Evolutionary conservation across 495 filamentous ascomycete species (phyloP), one percentile per base, ranked within the genome.

Genomic region (Collariella sp.): DNA sequence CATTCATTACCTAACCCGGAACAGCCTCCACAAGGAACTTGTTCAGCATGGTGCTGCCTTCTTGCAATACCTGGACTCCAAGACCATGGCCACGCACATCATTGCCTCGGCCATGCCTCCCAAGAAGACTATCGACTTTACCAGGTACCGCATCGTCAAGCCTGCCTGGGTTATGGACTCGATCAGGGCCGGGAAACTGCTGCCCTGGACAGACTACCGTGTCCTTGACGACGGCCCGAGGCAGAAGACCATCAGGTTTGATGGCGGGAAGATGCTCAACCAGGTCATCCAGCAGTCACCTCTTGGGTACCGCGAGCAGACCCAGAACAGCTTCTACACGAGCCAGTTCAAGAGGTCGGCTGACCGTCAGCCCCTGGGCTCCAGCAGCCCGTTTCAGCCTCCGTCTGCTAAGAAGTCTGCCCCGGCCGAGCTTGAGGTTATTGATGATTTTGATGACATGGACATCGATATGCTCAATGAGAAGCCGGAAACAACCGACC

Each of bases 101-200:
- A 89, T 98, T 62, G 89, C 91, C 5, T 89, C 86, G 42, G 83
- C 82, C 50, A 76, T 98, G 33, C 91, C 93, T 2, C 88, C 87
- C 0, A 97, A 95, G 75, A 98, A 98, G 64, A 78, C 80, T 26
- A 81, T 87, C 31, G 93, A 96, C 56, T 95, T 94, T 57, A 74
- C 71, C 19, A 81, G 79, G 52, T 97, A 96, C 62, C 83, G 89
- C 26, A 88, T 98, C 22, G 93, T 96, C 57, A 95, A 91, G 68
- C 93, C 93, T n/a, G 85, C 90, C 46, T 98, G 93, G 93, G 78
- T 97, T 2, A 83, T 88, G 10, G 93, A 97, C 55, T 94, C 89
- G 63, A 79, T 97, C 51, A 75, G 81, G 44, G 86, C 84, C 5
- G 89, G 89, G 1, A 84, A 78, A 48, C 62, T 96, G 40, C 74